These are phyloP conservation scores for Diaporthe aspalathi DNA, from an alignment of 2,329 filamentous ascomycete species.

Conservation along the genomic window DNA sequence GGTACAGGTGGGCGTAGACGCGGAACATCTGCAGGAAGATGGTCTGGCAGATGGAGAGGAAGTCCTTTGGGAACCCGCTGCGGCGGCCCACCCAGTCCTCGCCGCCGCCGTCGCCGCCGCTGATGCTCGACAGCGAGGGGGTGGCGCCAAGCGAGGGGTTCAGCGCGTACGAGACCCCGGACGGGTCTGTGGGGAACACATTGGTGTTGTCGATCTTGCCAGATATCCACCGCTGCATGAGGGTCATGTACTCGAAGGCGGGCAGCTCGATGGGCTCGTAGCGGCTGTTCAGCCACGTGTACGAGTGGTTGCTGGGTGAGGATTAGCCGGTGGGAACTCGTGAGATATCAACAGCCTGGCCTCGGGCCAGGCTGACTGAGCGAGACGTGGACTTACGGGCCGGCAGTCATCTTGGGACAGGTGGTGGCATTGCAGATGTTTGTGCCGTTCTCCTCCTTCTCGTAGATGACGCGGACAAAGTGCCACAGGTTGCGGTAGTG, in stretches of 20 bases:
- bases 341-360: slow-evolving; percentile 35
- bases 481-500: slow-evolving; percentile 84
- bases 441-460: slow-evolving; percentile 75
- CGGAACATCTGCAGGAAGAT: slow-evolving; percentile 92
- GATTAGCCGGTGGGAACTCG: not conserved
- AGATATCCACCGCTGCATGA: slow-evolving; percentile 88
- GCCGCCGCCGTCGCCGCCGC: slow-evolving; percentile 59
- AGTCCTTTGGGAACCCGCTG: slow-evolving; percentile 83
- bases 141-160: slow-evolving; percentile 63
- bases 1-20: slow-evolving; percentile 90
- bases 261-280: slow-evolving; percentile 82
- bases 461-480: slow-evolving; percentile 83
- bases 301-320: slow-evolving; percentile 72
- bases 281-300: slow-evolving; percentile 85
- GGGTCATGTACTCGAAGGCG: slow-evolving; percentile 83
- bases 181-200: slow-evolving; percentile 82
- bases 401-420: slow-evolving; percentile 88
- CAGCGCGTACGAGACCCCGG: slow-evolving; percentile 64
- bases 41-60: slow-evolving; percentile 81
- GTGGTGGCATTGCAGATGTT: slow-evolving; percentile 81
- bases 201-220: slow-evolving; percentile 83
- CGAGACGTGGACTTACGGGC: slow-evolving; percentile 68
- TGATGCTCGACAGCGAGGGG: slow-evolving; percentile 50
- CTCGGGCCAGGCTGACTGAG: not conserved
- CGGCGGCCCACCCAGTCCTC: slow-evolving; percentile 80